These are phyloP conservation scores for Polytrichum commune DNA, from an alignment of 225 moss, liverwort and hornwort species.

Conservation along the genomic window DNA sequence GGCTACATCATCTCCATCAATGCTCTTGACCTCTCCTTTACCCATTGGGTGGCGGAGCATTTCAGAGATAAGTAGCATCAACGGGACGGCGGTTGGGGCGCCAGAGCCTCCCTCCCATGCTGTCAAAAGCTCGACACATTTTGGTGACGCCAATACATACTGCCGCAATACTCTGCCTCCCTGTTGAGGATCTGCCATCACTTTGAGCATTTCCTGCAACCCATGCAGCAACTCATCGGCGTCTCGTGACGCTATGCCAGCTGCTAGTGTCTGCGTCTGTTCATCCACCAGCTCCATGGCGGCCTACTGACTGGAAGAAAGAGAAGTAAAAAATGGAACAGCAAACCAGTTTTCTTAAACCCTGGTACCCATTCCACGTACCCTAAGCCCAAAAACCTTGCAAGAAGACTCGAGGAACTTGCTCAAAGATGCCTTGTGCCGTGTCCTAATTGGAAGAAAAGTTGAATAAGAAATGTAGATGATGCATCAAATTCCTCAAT, in stretches of 20 bases:
- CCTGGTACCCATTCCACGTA: too few species aligned
- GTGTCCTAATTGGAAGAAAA: too few species aligned
- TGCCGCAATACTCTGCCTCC: constrained; percentile 67
- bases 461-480: too few species aligned
- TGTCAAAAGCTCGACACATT: constrained; percentile 70
- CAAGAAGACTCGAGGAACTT: too few species aligned
- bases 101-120: constrained; percentile 70
- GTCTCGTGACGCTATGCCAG: constrained; percentile 62
- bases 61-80: constrained; percentile 69
- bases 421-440: too few species aligned
- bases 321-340: too few species aligned
- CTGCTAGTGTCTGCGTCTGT: constrained; percentile 65
- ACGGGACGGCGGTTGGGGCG: constrained; percentile 69
- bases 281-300: constrained; percentile 63
- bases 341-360: too few species aligned
- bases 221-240: constrained; percentile 51
- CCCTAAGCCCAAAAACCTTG: too few species aligned
- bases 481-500: too few species aligned
- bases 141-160: constrained; percentile 84
- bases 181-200: constrained; percentile 37
- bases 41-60: constrained; percentile 61
- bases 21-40: constrained; percentile 22
- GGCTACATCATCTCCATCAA: constrained; percentile 6
- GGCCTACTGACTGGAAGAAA: too few species aligned
- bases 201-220: constrained; percentile 60